A percentile compares a stretch with the other conserved stretches of the same genome.
These are phyloP conservation scores for Pythium insidiosum DNA, from an alignment of 352 stramenopile species.

Conservation along the genomic window DNA sequence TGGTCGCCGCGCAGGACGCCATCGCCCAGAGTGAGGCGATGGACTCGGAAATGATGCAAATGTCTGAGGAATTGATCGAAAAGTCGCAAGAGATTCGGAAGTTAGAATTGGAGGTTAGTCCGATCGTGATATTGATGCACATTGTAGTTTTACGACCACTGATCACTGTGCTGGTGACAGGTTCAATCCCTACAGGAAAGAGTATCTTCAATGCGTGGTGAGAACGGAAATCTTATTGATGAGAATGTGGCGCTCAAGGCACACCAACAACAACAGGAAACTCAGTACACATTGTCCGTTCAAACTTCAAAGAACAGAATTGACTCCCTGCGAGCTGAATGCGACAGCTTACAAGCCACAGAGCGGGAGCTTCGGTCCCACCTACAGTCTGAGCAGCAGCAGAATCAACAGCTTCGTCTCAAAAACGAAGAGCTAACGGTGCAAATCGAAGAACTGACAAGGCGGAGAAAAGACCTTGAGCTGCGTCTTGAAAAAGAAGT, in stretches of 20 bases:
- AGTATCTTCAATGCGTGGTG: conserved; percentile 31
- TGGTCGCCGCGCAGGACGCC: conserved; percentile 45
- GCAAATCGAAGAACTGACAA: conserved; percentile 7
- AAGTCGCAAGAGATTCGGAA: conserved; percentile 65
- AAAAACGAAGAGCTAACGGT: conserved; percentile 37
- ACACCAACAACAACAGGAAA: no score
- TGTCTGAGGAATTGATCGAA: conserved; percentile 70
- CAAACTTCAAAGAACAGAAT: no score
- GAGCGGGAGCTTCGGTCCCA: conserved; percentile 27
- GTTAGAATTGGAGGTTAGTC: conserved; percentile 37
- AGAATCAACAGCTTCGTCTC: conserved; percentile 29
- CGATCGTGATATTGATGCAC: not conserved
- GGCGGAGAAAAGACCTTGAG: conserved; percentile 8
- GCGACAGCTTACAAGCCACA: conserved; percentile 40
- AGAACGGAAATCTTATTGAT: conserved; percentile 34
- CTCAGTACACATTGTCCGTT: no score
- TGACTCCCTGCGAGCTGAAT: conserved; percentile 31
- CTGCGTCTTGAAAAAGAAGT: conserved; percentile 16
- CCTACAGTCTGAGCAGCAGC: conserved; percentile 36
- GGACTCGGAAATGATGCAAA: conserved; percentile 66
- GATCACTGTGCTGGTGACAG: conserved; percentile 5
- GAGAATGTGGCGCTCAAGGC: conserved; percentile 32
- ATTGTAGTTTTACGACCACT: not conserved
- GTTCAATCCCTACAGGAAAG: conserved; percentile 47
- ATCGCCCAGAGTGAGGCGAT: conserved; percentile 62